Percentiles rank a stretch among this genome's conserved stretches.
phyloP scores from a whole-genome alignment of 2,329 filamentous ascomycete species.

The Aquanectria penicillioides region DNA sequence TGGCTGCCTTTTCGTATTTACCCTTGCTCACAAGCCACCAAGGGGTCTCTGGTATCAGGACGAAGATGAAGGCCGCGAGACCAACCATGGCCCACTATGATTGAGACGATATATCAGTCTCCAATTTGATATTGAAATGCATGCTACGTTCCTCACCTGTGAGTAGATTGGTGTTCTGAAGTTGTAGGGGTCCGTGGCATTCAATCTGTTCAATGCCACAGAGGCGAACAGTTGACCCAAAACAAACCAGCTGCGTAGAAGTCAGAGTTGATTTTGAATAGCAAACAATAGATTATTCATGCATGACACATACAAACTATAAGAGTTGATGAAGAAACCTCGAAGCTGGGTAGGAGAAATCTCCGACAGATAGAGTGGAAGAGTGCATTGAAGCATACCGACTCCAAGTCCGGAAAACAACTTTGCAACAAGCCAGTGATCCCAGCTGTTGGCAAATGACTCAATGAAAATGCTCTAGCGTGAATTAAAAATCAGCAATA shows the following conservation, averaged over 20 bases:
- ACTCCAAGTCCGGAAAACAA: conserved; percentile 29
- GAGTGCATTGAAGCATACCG: conserved; percentile 26
- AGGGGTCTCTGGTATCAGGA: conserved; percentile 23
- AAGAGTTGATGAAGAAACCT: conserved; percentile 27
- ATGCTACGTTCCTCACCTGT: neutral
- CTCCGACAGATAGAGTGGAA: conserved; percentile 28
- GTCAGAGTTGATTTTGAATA: neutral
- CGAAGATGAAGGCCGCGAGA: conserved; percentile 12
- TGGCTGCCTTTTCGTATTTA: conserved; percentile 17
- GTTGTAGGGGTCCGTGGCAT: conserved; percentile 19
- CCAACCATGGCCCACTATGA: conserved; percentile 27
- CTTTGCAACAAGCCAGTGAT: conserved; percentile 29
- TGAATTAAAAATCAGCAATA: neutral
- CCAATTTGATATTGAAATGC: neutral
- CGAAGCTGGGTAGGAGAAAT: conserved; percentile 27
- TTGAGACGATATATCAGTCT: neutral
- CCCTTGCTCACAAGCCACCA: conserved; percentile 28
- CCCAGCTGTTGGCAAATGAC: conserved; percentile 23
- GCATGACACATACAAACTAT: conserved; percentile 19
- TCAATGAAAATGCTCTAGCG: conserved; percentile 21
- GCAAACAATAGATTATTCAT: too few species aligned
- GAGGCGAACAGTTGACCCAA: conserved; percentile 27
- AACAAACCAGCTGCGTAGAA: conserved; percentile 21
- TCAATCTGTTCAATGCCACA: conserved; percentile 25
- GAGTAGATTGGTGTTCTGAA: conserved; percentile 27